Evolutionary conservation across 306 rosid genomes (phyloP).

Genomic region (Acmispon strigosus): DNA sequence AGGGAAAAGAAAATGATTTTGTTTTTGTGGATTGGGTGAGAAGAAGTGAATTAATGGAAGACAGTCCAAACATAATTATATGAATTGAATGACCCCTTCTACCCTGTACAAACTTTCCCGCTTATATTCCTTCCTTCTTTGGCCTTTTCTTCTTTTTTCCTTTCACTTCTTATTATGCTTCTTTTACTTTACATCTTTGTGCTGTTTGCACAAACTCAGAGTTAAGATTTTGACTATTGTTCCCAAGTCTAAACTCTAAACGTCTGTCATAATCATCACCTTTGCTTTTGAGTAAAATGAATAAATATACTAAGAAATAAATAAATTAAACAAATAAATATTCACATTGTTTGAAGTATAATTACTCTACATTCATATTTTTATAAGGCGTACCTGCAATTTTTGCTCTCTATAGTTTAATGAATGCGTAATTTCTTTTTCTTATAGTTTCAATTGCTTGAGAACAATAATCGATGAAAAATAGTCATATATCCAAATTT

Average conservation of each 20-base stretch:
- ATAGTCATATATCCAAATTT: too few relatives aligned
- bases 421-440: too few relatives aligned
- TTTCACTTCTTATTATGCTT: not conserved
- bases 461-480: too few relatives aligned
- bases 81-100: conserved; percentile 35
- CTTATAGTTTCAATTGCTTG: too few relatives aligned
- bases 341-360: not conserved
- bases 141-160: not conserved
- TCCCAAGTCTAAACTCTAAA: conserved; percentile 28
- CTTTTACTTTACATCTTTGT: conserved; percentile 3
- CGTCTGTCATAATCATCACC: not conserved
- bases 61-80: conserved; percentile 58
- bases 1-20: conserved; percentile 38
- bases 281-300: not conserved
- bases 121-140: conserved; percentile 2
- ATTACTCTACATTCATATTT: too few relatives aligned
- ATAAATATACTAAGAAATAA: not conserved
- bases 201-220: conserved; percentile 35
- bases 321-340: not conserved
- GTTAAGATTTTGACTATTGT: conserved; percentile 18
- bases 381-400: too few relatives aligned
- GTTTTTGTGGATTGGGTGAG: conserved; percentile 10
- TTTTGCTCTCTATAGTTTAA: too few relatives aligned
- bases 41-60: conserved; percentile 55
- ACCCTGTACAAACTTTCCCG: conserved; percentile 41